Evolutionary conservation across 2,329 filamentous ascomycete genomes (phyloP), one percentile per base, ranked within the genome.

Genomic region (Metarhizium rileyi): DNA sequence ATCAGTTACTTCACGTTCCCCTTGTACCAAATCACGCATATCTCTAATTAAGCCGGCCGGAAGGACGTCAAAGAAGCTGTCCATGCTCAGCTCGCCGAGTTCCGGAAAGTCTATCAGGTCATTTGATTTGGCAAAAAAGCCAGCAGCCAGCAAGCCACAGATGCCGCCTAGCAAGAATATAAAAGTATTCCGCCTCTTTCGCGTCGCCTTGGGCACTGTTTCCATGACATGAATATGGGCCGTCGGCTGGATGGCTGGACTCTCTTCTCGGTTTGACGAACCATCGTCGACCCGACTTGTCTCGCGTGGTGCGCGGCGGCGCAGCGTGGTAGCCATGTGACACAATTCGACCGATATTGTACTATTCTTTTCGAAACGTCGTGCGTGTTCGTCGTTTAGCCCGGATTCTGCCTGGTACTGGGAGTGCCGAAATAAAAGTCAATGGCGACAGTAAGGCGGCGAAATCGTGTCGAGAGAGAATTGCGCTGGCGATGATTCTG

Each of bases 161-260:
- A 98, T 61, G 38, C 90, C 88, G 28, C 93, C 93, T 20, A 98
- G 74, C 9, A 84, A 71, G 67, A 98, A 97, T 26, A 96, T 86
- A 61, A 94, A 81, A 2, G 84, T 83, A 66, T 81, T 87, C 54
- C 84, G 81, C 57, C 87, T 80, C 69, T 91, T 94, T 55, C 79
- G 78, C 47, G 70, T 73, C 16, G 45, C 22, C 57, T 76, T 78
- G 10, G 69, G 65, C 22, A 59, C 62, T 49, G 70, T 66, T 49
- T 72, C 68, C 53, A 75, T 63, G 40, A 76, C 63, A 51, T 72
- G 71, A 49, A 74, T 63, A 49, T 69, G 67, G 20, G 61, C 52
- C 27, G 59, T 51, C 16, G 62, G 56, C 26, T 61, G 54, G 16
- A 53, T 47, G 18, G 56, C 47, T 28, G 61, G 57, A 49, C 55